Base-by-base conservation (phyloP, 2,329 filamentous ascomycete genomes). In the Exophiala aquamarina region DNA sequence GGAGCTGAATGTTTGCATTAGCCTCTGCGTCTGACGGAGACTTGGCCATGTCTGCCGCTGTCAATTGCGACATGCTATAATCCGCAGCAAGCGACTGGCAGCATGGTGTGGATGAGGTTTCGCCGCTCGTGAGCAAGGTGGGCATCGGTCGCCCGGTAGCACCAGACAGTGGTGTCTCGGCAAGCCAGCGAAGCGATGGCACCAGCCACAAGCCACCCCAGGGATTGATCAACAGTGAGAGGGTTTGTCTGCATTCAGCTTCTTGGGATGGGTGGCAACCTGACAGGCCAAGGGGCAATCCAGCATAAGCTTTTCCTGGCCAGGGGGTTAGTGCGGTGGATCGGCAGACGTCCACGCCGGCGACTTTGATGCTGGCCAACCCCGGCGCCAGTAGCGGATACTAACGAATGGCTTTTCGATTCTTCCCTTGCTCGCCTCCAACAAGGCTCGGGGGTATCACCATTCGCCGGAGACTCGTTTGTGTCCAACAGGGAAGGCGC, bases 131-230 rank as follows among this genome's bases (percentile, higher is more conserved):
- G 34, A 33, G 41, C 35, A 42, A 50, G 40, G 40, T 42, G 33
- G 39, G 39, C 47, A 40, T 49, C 23, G 36, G 15, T 41, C 20
- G 43, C 29, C 35, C 41, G 47, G 52, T 51, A 44, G 47, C 17
- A 55, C 52, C 36, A 55, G 49, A 55, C 45, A 45, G 52, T 55
- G 38, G 42, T 55, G 52, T 55, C 52, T 55, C 49, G 52, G 52
- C 49, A 55, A 50, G 49, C 52, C 42, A 52, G 46, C 41, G 29
- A 43, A 18, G 32, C 44, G 34, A 47, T 47, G 49, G 49, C 49
- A 47, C 34, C 48, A 55, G 48, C 52, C 48, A 52, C 52, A 48
- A 47, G 44, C 44, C 18, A 21, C 44, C 44, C 37, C 43, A 41
- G 42, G 33, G 33, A 29, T 26, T 21, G 18, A 23, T 11, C 19